Evolutionary conservation across 1,139 yeast genomes (phyloP), one percentile per base, ranked within the genome.

Genomic region (Diutina siamensis): DNA sequence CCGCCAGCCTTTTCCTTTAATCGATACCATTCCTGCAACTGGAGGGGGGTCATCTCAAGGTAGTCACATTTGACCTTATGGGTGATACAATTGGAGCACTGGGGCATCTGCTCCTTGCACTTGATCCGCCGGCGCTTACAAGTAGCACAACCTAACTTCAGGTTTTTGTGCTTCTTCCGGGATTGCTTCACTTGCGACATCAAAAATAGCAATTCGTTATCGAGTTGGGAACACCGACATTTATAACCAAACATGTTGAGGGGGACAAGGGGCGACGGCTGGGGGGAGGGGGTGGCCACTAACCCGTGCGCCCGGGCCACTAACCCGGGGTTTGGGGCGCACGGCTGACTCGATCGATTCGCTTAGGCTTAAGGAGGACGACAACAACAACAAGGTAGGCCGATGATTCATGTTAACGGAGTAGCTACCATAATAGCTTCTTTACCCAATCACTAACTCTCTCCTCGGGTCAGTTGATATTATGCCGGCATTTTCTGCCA

Each of bases 71-170:
- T 58, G 4, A 62, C 66, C 45, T 66, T 65, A 50, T 68, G 73
- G 48, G 68, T 68, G 41, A 67, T 53, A 56, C 75, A 70, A 51
- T 69, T 69, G 45, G 55, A 44, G 50, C 75, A 70, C 35, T 62
- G 58, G 1, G 75, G 75, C 35, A 68, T 55, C 48, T 68, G 68
- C 48, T 70, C 74, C 4, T 64, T 55, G 51, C 75, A 70, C 52
- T 69, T 69, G 47, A 70, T 72, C 46, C 74, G 50, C 49, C 75
- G 59, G 44, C 63, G 63, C 53, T 70, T 70, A 56, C 75, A 70
- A 46, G 66, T 69, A 31, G 72, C 68, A 50, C 75, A 70, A 1
- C 75, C 75, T 42, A 68, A 53, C 46, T 69, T 50, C 47, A 51
- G 49, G 44, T 51, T 51, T 36, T 46, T 50, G 47, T 53, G 53